Conservation (phyloP, 1,284 basidiomycete genomes). For the Malassezia restricta region DNA sequence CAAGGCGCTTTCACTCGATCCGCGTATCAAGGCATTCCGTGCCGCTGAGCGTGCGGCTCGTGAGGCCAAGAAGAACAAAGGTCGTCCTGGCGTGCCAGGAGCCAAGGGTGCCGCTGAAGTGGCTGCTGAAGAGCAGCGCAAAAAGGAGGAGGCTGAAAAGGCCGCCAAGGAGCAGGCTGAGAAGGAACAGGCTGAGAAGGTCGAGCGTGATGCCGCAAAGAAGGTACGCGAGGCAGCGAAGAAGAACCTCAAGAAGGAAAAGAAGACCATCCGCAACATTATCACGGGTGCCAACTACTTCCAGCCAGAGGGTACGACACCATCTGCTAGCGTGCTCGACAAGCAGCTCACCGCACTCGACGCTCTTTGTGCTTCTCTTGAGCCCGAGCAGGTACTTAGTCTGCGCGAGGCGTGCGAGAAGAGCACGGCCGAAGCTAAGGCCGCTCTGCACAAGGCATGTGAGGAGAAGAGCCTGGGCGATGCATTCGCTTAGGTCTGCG, state of each 20-base stretch:
- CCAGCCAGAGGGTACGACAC: conserved; percentile 48
- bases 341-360: conserved; percentile 53
- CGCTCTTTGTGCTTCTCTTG: conserved; percentile 48
- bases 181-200: conserved; percentile 50
- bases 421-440: conserved; percentile 40
- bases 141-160: conserved; percentile 59
- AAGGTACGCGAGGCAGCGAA: conserved; percentile 64
- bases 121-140: conserved; percentile 49
- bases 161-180: conserved; percentile 62
- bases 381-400: conserved; percentile 50
- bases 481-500: conserved; percentile 27
- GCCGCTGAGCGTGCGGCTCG: conserved; percentile 89
- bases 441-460: conserved; percentile 51
- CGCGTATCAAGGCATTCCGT: conserved; percentile 94
- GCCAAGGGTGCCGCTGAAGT: conserved; percentile 22
- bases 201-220: conserved; percentile 71
- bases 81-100: conserved; percentile 40
- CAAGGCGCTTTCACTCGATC: conserved; percentile 69
- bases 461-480: conserved; percentile 40
- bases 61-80: conserved; percentile 74
- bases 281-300: conserved; percentile 55
- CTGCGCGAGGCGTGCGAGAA: conserved; percentile 50
- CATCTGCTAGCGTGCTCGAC: conserved; percentile 51
- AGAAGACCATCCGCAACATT: conserved; percentile 47
- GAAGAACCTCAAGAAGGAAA: conserved; percentile 44